Conservation (phyloP, 768 basidiomycete species). For the Termitomyces sp. region DNA sequence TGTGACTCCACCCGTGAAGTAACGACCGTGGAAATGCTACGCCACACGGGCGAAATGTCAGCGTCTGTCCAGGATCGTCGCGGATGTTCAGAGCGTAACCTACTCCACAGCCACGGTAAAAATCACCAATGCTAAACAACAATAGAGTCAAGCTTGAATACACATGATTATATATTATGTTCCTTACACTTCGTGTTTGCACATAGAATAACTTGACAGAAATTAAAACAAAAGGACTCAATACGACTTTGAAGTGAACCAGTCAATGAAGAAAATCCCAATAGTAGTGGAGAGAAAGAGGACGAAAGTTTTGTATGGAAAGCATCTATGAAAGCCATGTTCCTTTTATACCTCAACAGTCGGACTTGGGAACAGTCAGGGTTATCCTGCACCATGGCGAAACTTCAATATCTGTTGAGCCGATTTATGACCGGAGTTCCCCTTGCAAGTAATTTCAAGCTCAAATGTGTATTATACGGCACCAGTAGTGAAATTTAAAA, state of each 20-base stretch:
- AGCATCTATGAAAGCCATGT: not conserved
- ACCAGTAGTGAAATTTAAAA: slow-evolving; percentile 2
- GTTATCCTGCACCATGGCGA: slow-evolving; percentile 9
- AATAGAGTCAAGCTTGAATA: not conserved
- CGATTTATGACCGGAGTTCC: slow-evolving; percentile 16
- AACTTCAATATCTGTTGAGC: slow-evolving; percentile 17
- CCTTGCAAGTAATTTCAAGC: slow-evolving; percentile 11
- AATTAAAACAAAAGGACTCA: not conserved
- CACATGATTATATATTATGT: not conserved
- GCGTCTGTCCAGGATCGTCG: not conserved
- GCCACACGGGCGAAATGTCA: slow-evolving; percentile 13
- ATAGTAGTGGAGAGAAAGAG: not conserved
- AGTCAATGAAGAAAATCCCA: not conserved
- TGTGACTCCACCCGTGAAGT: slow-evolving; percentile 37
- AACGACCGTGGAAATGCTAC: slow-evolving; percentile 46
- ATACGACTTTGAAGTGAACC: not conserved
- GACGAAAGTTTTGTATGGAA: not conserved
- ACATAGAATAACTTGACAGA: slow-evolving; percentile 20
- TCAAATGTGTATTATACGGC: slow-evolving; percentile 2
- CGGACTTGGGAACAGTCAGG: slow-evolving; percentile 19
- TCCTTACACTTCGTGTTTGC: slow-evolving; percentile 33
- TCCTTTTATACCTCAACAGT: slow-evolving; percentile 13
- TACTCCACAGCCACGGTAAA: slow-evolving; percentile 47
- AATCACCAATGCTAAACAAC: slow-evolving; percentile 37
- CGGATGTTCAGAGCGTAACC: slow-evolving; percentile 12